A percentile compares a stretch with the other conserved stretches of the same genome.
phyloP scores from a whole-genome alignment of 148 eudicot species.

The Cornus kousa region DNA sequence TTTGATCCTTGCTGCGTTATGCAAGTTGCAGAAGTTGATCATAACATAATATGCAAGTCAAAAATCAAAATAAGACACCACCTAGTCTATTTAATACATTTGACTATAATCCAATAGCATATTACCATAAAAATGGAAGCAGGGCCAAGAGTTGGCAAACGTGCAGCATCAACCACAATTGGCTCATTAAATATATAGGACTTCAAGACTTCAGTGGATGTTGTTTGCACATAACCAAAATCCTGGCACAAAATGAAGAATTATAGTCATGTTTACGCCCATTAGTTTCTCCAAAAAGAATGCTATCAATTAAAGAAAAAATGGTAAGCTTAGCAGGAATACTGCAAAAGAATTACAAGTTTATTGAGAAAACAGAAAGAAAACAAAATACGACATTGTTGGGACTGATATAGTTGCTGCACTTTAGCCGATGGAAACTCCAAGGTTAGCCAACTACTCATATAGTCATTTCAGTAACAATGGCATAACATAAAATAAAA shows the following conservation, averaged over 20 bases:
- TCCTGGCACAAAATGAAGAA: slow-evolving; percentile 42
- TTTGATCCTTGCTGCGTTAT: slow-evolving; percentile 81
- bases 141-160: slow-evolving; percentile 77
- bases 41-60: slow-evolving; percentile 9
- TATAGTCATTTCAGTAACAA: neutral
- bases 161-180: slow-evolving; percentile 85
- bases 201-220: slow-evolving; percentile 91
- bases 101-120: slow-evolving; percentile 8
- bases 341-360: neutral
- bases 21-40: slow-evolving; percentile 18
- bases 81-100: neutral
- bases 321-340: neutral
- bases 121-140: slow-evolving; percentile 91
- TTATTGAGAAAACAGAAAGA: neutral
- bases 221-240: slow-evolving; percentile 96
- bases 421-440: neutral
- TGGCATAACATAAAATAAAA: neutral
- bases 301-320: neutral
- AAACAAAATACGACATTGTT: neutral
- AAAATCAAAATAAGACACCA: neutral
- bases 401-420: neutral
- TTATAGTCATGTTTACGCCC: slow-evolving; percentile 13
- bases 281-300: neutral
- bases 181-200: slow-evolving; percentile 92
- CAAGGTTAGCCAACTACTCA: neutral